These are phyloP conservation scores for Aspergillus leporis DNA, from an alignment of 495 filamentous ascomycete species.

Conservation along the genomic window DNA sequence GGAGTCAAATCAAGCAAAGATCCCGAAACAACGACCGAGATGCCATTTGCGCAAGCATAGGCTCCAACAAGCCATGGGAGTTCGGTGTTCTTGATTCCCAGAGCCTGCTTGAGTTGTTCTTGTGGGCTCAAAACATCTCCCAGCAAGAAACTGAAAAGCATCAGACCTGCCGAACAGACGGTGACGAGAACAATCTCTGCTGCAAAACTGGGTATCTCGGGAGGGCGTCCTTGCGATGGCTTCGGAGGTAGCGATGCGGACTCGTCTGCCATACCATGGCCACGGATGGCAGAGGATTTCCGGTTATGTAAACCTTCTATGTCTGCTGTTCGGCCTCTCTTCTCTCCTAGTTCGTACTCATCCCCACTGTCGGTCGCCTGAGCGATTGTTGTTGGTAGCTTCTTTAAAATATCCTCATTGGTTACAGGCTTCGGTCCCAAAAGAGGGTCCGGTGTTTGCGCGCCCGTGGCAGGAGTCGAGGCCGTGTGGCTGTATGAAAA, in stretches of 20 bases:
- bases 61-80: constrained; percentile 47
- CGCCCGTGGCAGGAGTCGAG: constrained; percentile 18
- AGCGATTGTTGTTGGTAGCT: constrained; percentile 9
- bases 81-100: constrained; percentile 40
- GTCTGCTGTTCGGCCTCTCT: background rate
- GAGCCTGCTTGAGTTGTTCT: constrained; percentile 27
- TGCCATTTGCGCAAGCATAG: constrained; percentile 39
- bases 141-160: constrained; percentile 48
- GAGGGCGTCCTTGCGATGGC: constrained; percentile 32
- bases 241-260: constrained; percentile 7
- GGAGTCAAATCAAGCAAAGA: constrained; percentile 44
- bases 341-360: constrained; percentile 9
- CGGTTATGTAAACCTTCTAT: background rate
- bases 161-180: constrained; percentile 45
- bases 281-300: background rate
- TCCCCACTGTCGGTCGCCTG: background rate
- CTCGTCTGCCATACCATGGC: constrained; percentile 5
- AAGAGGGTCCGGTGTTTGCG: constrained; percentile 18
- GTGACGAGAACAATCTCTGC: constrained; percentile 42
- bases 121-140: constrained; percentile 46
- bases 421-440: constrained; percentile 5
- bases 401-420: constrained; percentile 7
- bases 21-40: constrained; percentile 47
- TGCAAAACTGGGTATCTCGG: constrained; percentile 34
- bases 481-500: constrained; percentile 6